Conservation (phyloP, 2,329 filamentous ascomycete species). For the Knufia petricola region DNA sequence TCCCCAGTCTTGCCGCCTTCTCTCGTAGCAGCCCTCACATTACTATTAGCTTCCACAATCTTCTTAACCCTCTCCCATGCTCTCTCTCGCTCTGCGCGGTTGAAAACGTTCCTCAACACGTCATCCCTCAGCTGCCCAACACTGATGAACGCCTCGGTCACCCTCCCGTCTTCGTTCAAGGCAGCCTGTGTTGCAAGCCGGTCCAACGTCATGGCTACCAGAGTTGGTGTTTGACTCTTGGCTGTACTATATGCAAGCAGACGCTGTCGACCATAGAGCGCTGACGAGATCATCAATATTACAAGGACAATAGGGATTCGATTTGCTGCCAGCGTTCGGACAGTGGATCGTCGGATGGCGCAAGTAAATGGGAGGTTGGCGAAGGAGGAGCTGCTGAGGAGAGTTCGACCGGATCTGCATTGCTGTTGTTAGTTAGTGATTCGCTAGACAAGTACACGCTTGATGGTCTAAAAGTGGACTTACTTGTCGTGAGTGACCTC, state of each 20-base stretch:
- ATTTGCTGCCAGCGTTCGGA: constrained; percentile 42
- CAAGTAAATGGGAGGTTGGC: constrained; percentile 78
- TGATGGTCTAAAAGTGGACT: constrained; percentile 31
- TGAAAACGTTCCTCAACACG: constrained; percentile 73
- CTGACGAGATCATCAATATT: constrained; percentile 35
- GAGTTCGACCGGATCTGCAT: constrained; percentile 46
- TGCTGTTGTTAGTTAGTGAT: constrained; percentile 21
- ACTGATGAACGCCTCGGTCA: constrained; percentile 69
- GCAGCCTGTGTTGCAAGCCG: constrained; percentile 75
- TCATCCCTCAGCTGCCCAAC: constrained; percentile 87
- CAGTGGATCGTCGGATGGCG: constrained; percentile 37
- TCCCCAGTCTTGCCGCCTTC: constrained; percentile 44
- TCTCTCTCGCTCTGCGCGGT: constrained; percentile 61
- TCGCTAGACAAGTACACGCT: constrained; percentile 14
- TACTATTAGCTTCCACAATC: constrained; percentile 88
- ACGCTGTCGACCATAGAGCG: constrained; percentile 55
- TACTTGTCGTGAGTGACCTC: constrained; percentile 49
- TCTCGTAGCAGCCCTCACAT: constrained; percentile 70
- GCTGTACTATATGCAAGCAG: constrained; percentile 56
- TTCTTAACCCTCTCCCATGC: constrained; percentile 75
- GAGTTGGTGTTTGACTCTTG: constrained; percentile 63
- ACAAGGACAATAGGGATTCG: constrained; percentile 42
- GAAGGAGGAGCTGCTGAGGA: constrained; percentile 78
- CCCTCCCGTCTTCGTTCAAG: constrained; percentile 56
- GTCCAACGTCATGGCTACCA: constrained; percentile 78